phyloP scores from a whole-genome alignment of 2,329 filamentous ascomycete genomes.

The Phyllosticta citrichinensis region DNA sequence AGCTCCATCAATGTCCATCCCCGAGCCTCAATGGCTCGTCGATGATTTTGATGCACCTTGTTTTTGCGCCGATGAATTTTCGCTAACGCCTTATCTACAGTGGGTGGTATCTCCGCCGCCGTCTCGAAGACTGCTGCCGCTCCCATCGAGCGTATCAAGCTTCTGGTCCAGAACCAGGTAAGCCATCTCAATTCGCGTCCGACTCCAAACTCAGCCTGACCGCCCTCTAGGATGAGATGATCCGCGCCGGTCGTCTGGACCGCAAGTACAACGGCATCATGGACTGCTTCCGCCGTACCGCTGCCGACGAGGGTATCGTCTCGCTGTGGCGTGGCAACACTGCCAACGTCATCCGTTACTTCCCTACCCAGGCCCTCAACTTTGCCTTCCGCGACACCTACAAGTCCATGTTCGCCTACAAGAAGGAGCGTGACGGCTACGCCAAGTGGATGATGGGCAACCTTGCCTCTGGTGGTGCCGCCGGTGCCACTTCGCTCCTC shows the following conservation, averaged over 20 bases:
- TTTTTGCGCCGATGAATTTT: not conserved
- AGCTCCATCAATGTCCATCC: not conserved
- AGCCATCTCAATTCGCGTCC: constrained; percentile 29
- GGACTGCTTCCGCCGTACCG: constrained; percentile 94
- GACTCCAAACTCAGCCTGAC: constrained; percentile 15
- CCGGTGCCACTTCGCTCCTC: constrained; percentile 98
- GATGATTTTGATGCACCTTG: constrained; percentile 3
- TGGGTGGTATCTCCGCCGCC: constrained; percentile 99
- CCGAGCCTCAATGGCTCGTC: constrained; percentile 18
- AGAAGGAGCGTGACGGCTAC: constrained; percentile 99
- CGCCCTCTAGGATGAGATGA: constrained; percentile 84
- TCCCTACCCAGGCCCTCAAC: constrained; percentile 99
- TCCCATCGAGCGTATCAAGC: constrained; percentile 99
- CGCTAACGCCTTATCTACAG: constrained; percentile 47
- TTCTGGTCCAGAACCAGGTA: constrained; percentile 99
- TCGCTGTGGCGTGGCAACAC: constrained; percentile 99
- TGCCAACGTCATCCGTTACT: constrained; percentile 99
- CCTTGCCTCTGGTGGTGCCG: constrained; percentile 97
- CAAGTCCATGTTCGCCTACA: constrained; percentile 99
- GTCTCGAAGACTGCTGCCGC: constrained; percentile 99
- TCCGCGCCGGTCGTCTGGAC: constrained; percentile 96
- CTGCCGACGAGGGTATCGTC: constrained; percentile 82
- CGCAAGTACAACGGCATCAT: constrained; percentile 87
- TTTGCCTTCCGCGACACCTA: constrained; percentile 99
- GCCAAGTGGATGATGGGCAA: constrained; percentile 99